Evolutionary conservation across 441 rosid species (phyloP).

Genomic region (Mallotus repandus): DNA sequence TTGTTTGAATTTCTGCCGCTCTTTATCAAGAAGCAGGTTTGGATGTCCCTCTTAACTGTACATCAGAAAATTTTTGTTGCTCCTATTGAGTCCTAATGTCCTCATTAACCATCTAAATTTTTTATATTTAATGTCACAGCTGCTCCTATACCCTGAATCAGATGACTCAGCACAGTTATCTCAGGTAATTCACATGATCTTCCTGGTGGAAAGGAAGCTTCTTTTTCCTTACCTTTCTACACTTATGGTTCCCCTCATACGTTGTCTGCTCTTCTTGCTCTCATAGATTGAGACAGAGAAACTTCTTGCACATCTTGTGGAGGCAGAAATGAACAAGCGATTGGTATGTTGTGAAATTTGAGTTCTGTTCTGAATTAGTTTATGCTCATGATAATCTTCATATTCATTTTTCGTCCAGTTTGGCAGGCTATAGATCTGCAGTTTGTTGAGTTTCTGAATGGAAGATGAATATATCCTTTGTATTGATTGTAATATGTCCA

Average conservation of each 20-base stretch:
- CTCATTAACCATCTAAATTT: conserved; percentile 26
- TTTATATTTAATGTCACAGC: conserved; percentile 45
- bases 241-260: neutral
- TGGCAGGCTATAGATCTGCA: neutral
- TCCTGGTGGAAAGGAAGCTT: neutral
- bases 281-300: conserved; percentile 96
- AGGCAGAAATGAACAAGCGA: conserved; percentile 92
- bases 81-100: neutral
- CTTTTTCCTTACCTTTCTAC: neutral
- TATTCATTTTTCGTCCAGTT: neutral
- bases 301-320: conserved; percentile 96
- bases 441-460: neutral
- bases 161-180: conserved; percentile 99
- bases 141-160: conserved; percentile 93
- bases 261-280: conserved; percentile 5
- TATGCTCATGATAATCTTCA: neutral
- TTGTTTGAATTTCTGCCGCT: conserved; percentile 91
- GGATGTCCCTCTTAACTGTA: conserved; percentile 13
- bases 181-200: conserved; percentile 57
- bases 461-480: neutral
- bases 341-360: conserved; percentile 41
- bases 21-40: conserved; percentile 92
- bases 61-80: neutral
- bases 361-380: neutral
- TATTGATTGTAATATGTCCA: neutral